Evolutionary conservation across 2,329 filamentous ascomycete genomes (phyloP).

Genomic region (Fusarium metavorans): DNA sequence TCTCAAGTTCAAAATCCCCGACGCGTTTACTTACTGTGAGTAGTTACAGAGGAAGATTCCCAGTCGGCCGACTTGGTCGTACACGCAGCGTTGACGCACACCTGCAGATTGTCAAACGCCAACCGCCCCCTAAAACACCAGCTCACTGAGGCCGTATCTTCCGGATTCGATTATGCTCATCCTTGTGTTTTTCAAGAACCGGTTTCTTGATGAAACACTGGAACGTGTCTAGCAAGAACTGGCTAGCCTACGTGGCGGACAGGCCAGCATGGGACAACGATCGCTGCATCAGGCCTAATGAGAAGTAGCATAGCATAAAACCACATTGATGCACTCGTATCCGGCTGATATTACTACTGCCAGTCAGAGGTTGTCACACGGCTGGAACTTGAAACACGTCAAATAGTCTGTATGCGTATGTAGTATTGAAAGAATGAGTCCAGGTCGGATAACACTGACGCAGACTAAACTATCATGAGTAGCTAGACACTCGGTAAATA

Average conservation of each 20-base stretch:
- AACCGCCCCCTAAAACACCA: background rate
- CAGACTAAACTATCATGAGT: slow-evolving; percentile 4
- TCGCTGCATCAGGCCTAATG: background rate
- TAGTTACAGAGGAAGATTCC: too few relatives aligned
- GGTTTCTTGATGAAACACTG: slow-evolving; percentile 34
- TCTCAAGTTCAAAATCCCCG: too few relatives aligned
- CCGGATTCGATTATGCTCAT: too few relatives aligned
- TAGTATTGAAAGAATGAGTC: slow-evolving; percentile 13
- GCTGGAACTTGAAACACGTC: background rate
- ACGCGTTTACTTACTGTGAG: too few relatives aligned
- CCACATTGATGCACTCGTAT: background rate
- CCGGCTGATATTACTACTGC: too few relatives aligned
- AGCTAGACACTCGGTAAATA: slow-evolving; percentile 8
- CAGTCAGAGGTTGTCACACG: background rate
- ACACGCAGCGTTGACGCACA: slow-evolving; percentile 10
- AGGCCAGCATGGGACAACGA: slow-evolving; percentile 19
- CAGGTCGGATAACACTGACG: background rate
- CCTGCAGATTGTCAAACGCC: slow-evolving; percentile 16
- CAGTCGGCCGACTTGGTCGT: background rate
- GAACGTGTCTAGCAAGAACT: slow-evolving; percentile 31
- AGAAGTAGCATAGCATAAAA: background rate
- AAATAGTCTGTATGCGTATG: background rate
- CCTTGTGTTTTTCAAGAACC: background rate
- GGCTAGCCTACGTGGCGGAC: slow-evolving; percentile 32
- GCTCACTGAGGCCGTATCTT: too few relatives aligned